Evolutionary conservation across 2,329 filamentous ascomycete genomes (phyloP), one percentile per base, ranked within the genome.

Genomic region (Laburnicola sp.): DNA sequence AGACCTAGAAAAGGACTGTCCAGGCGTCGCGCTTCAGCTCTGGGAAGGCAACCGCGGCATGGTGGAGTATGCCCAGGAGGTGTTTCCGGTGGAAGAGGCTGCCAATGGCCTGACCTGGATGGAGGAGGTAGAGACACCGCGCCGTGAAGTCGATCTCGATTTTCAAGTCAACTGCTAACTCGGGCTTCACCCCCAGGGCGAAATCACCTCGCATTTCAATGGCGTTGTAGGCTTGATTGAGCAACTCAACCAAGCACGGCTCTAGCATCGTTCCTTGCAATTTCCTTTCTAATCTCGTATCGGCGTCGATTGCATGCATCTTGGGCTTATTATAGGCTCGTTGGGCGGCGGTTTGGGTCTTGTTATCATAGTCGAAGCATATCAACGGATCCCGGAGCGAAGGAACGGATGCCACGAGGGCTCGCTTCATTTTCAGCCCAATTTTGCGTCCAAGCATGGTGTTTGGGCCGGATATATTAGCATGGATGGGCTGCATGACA

Each of bases 51-150:
- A 91, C 60, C 82, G 94, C 48, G 89, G 90, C 27, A 82, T 97
- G 61, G 91, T 97, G 69, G 94, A 97, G 74, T 99, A 97, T 71
- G 93, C 93, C 1, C 82, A 89, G 42, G 94, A 97, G 71, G 91
- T 95, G 26, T 97, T 97, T 65, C 90, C 91, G 0, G 82, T 97
- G 9, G 94, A 99, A 73, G 94, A 99, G 75, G 88, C 92, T 62
- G 91, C 91, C 28, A 97, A 97, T 70, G 93, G 93, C 4, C 76
- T 94, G 66, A 90, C 88, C 10, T 99, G 94, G 94, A 97, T 97
- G 93, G 76, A 78, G 55, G 78, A 81, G 69, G 73, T 75, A 57
- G 69, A 72, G 54, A 72, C 68, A 59, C 69, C 69, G 54, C 61
- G 58, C 48, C 65, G 64, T 50, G 67, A 68, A 54, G 54, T 71